Evolutionary conservation across 345 rosid genomes (phyloP).

Genomic region (Arabis alpina): DNA sequence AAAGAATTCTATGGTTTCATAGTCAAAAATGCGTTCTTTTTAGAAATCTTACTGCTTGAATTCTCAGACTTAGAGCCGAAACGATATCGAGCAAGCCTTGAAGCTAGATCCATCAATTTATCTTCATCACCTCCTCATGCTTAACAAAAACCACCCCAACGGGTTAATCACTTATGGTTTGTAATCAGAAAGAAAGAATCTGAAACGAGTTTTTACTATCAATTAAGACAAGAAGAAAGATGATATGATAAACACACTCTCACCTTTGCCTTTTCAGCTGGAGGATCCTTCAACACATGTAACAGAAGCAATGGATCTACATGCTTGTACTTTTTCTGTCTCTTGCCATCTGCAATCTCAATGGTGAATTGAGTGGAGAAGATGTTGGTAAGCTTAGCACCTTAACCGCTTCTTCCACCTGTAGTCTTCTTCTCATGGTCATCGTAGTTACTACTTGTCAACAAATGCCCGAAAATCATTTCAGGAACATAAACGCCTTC

Average conservation of each 20-base stretch:
- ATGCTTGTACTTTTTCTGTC: constrained; percentile 90
- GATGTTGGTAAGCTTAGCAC: constrained; percentile 93
- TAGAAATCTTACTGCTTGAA: constrained; percentile 49
- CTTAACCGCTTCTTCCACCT: constrained; percentile 94
- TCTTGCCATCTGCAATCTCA: constrained; percentile 88
- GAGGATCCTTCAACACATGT: too few species aligned
- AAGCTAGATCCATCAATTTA: constrained; percentile 61
- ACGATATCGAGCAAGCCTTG: constrained; percentile 60
- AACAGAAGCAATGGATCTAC: constrained; percentile 23
- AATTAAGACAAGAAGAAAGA: too few species aligned
- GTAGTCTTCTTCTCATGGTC: constrained; percentile 90
- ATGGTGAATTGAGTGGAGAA: constrained; percentile 86
- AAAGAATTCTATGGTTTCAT: too few species aligned
- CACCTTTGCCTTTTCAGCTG: constrained; percentile 56
- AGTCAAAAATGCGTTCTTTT: too few species aligned
- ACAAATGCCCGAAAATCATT: constrained; percentile 88
- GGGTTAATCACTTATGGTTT: not conserved
- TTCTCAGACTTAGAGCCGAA: too few species aligned
- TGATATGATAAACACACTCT: too few species aligned
- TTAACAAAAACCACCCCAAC: too few species aligned
- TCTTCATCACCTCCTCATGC: constrained; percentile 51
- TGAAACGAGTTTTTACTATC: too few species aligned
- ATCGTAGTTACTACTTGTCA: constrained; percentile 90
- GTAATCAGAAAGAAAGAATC: too few species aligned
- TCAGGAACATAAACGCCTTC: constrained; percentile 93